Base-by-base conservation (phyloP, 352 stramenopile genomes). In the Globisporangium viniferum region DNA sequence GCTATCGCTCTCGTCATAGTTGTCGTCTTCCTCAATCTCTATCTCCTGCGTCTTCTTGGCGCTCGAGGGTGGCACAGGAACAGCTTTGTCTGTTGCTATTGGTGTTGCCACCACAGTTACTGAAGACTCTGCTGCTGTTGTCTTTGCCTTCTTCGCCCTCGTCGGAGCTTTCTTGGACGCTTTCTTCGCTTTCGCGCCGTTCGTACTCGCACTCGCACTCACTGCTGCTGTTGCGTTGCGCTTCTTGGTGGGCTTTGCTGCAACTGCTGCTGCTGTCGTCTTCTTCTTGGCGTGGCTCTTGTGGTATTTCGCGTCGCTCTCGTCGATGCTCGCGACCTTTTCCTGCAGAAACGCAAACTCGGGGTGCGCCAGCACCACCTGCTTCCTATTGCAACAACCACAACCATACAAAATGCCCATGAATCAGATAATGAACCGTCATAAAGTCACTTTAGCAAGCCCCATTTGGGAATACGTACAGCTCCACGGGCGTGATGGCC, bases 1-100 rank as follows among this genome's bases (percentile, higher is more conserved):
- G 61, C 82, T 90, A 20, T 91, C 85, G 61, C 85, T 93, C 59
- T 87, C 83, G 54, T 93, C 85, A 58, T 93, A 92, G 66, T 91
- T 67, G 31, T 90, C 82, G 62, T 93, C 85, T 56, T 93, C 82
- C 31, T 86, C 75, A 56, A 93, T 83, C 15, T 72, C 53, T 53
- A 83, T 49, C 36, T 31, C 20, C 18, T 60, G 29, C 2, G 31
- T 18, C 31, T 31, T 60, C 18, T 60, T 60, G 55, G 4, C 55
- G 8, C 55, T 46, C 9, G 55, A 9, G 3, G 55, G 18, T 1
- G 31, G 29, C 29, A 20, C 18, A 10, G 2, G 7, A 44, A 20
- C 24, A 35, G 4, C 5, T 36, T 35, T 41, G 20, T 8, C 8
- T 44, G 58, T 53, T 14, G 62, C 48, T 15, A n/a, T 31, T 31